Conservation (phyloP, 1,284 basidiomycete genomes). For the Tylopilus orsonianus region DNA sequence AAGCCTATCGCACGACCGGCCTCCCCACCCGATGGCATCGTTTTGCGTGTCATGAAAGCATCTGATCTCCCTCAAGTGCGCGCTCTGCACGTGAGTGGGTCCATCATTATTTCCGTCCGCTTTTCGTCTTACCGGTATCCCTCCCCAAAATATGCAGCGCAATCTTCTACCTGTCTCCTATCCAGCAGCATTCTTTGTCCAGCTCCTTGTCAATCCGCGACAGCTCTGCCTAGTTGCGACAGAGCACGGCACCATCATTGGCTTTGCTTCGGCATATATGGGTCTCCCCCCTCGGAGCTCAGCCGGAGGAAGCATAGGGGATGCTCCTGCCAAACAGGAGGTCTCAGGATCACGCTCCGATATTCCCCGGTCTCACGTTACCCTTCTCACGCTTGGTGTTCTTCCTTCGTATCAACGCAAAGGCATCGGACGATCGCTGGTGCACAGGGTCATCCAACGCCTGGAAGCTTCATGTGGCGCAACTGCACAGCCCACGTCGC, state of each 20-base stretch:
- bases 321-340: slow-evolving; percentile 4
- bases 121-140: slow-evolving; percentile 3
- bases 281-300: slow-evolving; percentile 28
- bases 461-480: slow-evolving; percentile 15
- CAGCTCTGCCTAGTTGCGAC: slow-evolving; percentile 52
- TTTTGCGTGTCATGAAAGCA: slow-evolving; percentile 35
- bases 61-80: slow-evolving; percentile 43
- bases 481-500: background rate
- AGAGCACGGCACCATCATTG: slow-evolving; percentile 38
- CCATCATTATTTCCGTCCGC: background rate
- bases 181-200: slow-evolving; percentile 52
- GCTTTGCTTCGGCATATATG: slow-evolving; percentile 50
- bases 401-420: slow-evolving; percentile 45
- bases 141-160: slow-evolving; percentile 31
- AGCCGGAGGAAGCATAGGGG: background rate
- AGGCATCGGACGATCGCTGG: slow-evolving; percentile 50
- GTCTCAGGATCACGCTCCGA: slow-evolving; percentile 13
- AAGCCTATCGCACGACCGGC: background rate
- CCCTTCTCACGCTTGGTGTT: slow-evolving; percentile 61
- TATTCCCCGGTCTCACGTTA: slow-evolving; percentile 36
- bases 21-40: slow-evolving; percentile 14
- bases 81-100: slow-evolving; percentile 47
- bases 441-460: slow-evolving; percentile 38
- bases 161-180: slow-evolving; percentile 47
- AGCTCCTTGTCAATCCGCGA: slow-evolving; percentile 48